phyloP scores from a whole-genome alignment of 2,329 filamentous ascomycete genomes.

The Sarocladium oryzae region DNA sequence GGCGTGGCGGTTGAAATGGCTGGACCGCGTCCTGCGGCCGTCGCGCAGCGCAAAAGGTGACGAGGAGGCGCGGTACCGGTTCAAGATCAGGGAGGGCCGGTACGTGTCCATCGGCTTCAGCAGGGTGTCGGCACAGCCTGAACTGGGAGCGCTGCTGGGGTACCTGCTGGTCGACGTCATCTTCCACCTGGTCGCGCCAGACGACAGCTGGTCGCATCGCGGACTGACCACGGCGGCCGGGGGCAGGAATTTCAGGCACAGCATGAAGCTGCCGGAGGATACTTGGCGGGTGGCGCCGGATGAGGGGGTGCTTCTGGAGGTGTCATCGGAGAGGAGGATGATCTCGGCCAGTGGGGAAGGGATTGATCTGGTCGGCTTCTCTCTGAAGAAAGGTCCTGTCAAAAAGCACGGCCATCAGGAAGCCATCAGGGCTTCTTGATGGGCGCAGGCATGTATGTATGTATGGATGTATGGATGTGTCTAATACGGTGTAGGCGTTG shows the following conservation, averaged over 20 bases:
- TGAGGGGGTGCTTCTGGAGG: neutral
- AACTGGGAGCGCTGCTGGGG: neutral
- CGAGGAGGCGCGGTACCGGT: slow-evolving; percentile 2
- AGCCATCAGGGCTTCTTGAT: too few species aligned
- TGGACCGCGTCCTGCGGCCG: neutral
- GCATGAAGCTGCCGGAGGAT: slow-evolving; percentile 1
- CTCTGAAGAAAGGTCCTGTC: neutral
- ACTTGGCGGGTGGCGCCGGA: neutral
- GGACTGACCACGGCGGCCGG: neutral
- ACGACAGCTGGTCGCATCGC: neutral
- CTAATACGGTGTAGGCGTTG: too few species aligned
- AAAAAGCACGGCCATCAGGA: too few species aligned
- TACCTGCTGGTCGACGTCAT: neutral
- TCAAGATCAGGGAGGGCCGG: neutral
- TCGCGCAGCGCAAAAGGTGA: neutral
- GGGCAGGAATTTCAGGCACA: neutral
- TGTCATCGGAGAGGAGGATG: neutral
- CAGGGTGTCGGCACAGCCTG: neutral
- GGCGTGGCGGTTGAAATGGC: slow-evolving; percentile 5
- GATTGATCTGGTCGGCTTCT: neutral
- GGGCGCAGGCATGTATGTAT: too few species aligned
- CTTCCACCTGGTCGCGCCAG: neutral
- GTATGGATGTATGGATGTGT: too few species aligned
- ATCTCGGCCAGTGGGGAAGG: neutral
- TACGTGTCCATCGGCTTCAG: slow-evolving; percentile 5